These are phyloP conservation scores for Candida coquimbonensis DNA, from an alignment of 805 yeast genomes.

Conservation along the genomic window DNA sequence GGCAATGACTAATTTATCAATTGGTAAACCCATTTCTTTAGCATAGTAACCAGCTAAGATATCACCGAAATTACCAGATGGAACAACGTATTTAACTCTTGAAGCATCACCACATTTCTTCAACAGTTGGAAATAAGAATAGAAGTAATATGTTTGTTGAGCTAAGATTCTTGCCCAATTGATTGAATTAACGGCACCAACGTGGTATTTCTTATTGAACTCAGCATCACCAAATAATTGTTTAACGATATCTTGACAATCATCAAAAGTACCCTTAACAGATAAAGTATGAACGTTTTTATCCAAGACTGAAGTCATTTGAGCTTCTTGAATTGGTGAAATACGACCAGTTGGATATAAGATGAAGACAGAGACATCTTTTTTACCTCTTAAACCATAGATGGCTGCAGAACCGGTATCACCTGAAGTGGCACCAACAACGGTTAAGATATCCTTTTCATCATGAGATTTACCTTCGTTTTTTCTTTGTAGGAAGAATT, in stretches of 20 bases:
- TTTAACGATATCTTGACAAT: conserved; percentile 95
- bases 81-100: conserved; percentile 81
- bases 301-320: conserved; percentile 95
- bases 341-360: conserved; percentile 96
- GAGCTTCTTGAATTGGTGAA: conserved; percentile 96
- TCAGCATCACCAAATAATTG: conserved; percentile 83
- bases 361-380: conserved; percentile 95
- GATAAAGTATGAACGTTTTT: conserved; percentile 90
- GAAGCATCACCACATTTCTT: conserved; percentile 34
- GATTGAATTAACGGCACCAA: conserved; percentile 97
- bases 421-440: conserved; percentile 98
- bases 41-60: conserved; percentile 96
- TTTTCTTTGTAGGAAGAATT: conserved; percentile 75
- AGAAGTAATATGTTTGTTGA: conserved; percentile 94
- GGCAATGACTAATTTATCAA: conserved; percentile 81
- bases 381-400: conserved; percentile 93
- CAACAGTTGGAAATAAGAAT: conserved; percentile 72
- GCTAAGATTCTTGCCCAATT: conserved; percentile 99
- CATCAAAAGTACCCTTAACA: conserved; percentile 94
- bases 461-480: conserved; percentile 49
- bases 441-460: conserved; percentile 77
- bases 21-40: conserved; percentile 89
- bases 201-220: conserved; percentile 83
- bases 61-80: conserved; percentile 98
- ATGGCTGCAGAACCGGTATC: conserved; percentile 99